Conservation (phyloP, 306 rosid genomes). For the Phaseolus lunatus region DNA sequence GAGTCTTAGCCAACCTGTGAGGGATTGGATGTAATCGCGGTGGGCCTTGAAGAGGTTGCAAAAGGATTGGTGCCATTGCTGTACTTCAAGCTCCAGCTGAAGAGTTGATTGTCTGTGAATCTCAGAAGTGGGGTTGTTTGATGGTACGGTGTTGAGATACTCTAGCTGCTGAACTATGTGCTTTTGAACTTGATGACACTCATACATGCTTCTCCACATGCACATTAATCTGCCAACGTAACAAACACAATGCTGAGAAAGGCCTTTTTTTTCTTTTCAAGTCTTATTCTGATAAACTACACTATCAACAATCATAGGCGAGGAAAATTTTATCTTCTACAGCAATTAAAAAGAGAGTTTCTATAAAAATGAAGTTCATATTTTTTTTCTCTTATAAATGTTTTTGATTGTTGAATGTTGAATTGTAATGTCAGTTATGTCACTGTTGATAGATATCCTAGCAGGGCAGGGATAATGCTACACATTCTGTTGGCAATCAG, state of each 20-base stretch:
- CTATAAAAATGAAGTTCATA: not conserved
- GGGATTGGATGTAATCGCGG: constrained; percentile 82
- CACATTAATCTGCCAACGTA: constrained; percentile 76
- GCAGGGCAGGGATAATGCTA: constrained; percentile 15
- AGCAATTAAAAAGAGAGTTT: not conserved
- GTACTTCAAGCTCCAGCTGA: constrained; percentile 90
- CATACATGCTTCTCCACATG: constrained; percentile 99
- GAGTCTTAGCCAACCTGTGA: constrained; percentile 91
- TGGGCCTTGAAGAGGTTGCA: constrained; percentile 83
- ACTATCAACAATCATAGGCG: not conserved
- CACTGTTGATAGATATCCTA: constrained; percentile 4
- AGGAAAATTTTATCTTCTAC: not conserved
- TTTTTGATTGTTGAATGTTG: not conserved
- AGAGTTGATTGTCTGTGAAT: constrained; percentile 89
- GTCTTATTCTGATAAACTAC: not conserved
- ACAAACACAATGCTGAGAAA: constrained; percentile 17
- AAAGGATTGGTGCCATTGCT: constrained; percentile 94
- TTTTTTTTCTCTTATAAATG: not conserved
- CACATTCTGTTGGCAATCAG: constrained; percentile 41
- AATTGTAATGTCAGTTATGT: constrained; percentile 11
- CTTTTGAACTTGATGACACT: constrained; percentile 94
- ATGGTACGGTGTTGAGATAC: constrained; percentile 81
- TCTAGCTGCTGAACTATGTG: constrained; percentile 96
- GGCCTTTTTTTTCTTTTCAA: not conserved
- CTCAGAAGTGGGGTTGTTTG: constrained; percentile 83